These are phyloP conservation scores for Aspergillus ochraceus DNA, from an alignment of 2,329 filamentous ascomycete species.

Conservation along the genomic window DNA sequence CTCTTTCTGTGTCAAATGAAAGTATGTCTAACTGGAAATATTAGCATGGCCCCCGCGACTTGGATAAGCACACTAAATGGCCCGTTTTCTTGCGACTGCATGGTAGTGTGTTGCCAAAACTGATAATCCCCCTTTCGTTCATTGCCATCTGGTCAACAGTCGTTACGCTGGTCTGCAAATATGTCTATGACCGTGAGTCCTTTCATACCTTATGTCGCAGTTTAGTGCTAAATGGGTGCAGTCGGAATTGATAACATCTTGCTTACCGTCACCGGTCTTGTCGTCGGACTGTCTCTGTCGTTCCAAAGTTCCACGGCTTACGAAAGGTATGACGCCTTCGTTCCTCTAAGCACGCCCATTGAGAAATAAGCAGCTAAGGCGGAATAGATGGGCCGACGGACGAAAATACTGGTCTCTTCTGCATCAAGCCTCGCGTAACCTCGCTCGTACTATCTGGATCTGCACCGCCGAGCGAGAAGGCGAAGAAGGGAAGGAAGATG, in stretches of 20 bases:
- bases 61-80: slow-evolving; percentile 73
- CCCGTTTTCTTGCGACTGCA: slow-evolving; percentile 74
- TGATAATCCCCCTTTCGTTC: slow-evolving; percentile 67
- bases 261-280: slow-evolving; percentile 76
- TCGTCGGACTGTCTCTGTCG: slow-evolving; percentile 74
- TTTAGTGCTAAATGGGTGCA: slow-evolving; percentile 13
- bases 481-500: slow-evolving; percentile 61
- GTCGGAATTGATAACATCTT: slow-evolving; percentile 67
- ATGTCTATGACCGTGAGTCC: slow-evolving; percentile 42
- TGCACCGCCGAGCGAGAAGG: slow-evolving; percentile 64
- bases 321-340: slow-evolving; percentile 53
- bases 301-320: slow-evolving; percentile 78
- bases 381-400: slow-evolving; percentile 57
- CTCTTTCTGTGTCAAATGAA: neutral
- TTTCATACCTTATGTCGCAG: neutral
- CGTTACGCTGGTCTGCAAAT: slow-evolving; percentile 59
- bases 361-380: neutral
- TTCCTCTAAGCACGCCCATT: no score
- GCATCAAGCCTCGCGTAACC: slow-evolving; percentile 55
- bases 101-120: slow-evolving; percentile 71
- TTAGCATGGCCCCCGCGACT: slow-evolving; percentile 59
- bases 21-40: neutral
- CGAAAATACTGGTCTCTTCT: slow-evolving; percentile 63
- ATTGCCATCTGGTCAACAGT: slow-evolving; percentile 65
- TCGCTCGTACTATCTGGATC: slow-evolving; percentile 77